A percentile compares a stretch with the other conserved stretches of the same genome.
Conservation (phyloP, 2,329 filamentous ascomycete genomes). For the Mycocentrospora acerina region DNA sequence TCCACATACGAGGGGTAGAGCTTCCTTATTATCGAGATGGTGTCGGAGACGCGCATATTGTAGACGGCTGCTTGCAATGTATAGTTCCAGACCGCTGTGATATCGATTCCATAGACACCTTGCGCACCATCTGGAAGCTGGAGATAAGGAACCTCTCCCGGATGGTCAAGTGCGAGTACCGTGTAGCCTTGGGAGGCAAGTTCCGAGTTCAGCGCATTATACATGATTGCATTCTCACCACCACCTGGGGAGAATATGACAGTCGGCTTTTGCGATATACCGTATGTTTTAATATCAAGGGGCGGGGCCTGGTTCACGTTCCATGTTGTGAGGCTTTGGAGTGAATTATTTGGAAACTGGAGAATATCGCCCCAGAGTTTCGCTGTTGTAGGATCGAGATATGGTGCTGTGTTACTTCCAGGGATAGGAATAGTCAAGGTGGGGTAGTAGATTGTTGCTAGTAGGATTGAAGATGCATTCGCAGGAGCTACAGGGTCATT, state of each 20-base stretch:
- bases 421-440: slow-evolving; percentile 14
- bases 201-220: slow-evolving; percentile 11
- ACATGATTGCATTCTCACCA: slow-evolving; percentile 13
- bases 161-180: slow-evolving; percentile 20
- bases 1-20: slow-evolving; percentile 10
- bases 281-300: slow-evolving; percentile 1
- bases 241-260: slow-evolving; percentile 21
- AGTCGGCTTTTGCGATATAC: slow-evolving; percentile 8
- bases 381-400: slow-evolving; percentile 24
- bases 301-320: slow-evolving; percentile 13
- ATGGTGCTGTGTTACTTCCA: slow-evolving; percentile 15
- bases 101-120: slow-evolving; percentile 15
- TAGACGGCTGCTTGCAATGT: slow-evolving; percentile 13
- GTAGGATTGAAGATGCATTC: slow-evolving; percentile 13
- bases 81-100: slow-evolving; percentile 10
- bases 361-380: slow-evolving; percentile 15
- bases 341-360: slow-evolving; percentile 6
- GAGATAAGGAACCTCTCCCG: slow-evolving; percentile 18
- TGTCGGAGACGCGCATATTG: slow-evolving; percentile 18
- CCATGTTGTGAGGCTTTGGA: slow-evolving; percentile 11
- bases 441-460: slow-evolving; percentile 28
- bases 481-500: slow-evolving; percentile 20
- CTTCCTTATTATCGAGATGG: slow-evolving; percentile 1
- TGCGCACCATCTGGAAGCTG: slow-evolving; percentile 6
- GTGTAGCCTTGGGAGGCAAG: slow-evolving; percentile 21